Percentiles rank a stretch among this genome's conserved stretches.
Evolutionary conservation across 2,329 filamentous ascomycete genomes (phyloP).

Genomic region (Fusarium verrucosum): DNA sequence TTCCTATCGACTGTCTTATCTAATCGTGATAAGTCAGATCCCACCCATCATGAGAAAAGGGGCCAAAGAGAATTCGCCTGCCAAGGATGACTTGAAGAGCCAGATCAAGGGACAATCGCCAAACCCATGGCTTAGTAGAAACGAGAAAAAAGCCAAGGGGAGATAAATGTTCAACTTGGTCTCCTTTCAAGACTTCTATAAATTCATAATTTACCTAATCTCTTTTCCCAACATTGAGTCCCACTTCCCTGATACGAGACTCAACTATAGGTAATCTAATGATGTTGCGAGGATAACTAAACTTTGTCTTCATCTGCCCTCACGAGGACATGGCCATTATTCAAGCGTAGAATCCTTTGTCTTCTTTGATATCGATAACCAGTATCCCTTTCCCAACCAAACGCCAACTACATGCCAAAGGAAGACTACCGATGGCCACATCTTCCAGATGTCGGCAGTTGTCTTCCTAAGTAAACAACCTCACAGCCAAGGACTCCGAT

Average conservation of each 20-base stretch:
- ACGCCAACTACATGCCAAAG: constrained; percentile 37
- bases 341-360: neutral
- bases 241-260: neutral
- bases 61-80: too few relatives aligned
- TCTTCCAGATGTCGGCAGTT: constrained; percentile 5
- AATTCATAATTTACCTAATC: neutral
- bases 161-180: neutral
- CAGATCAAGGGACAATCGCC: neutral
- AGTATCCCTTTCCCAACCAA: constrained; percentile 30
- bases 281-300: neutral
- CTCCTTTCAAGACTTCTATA: neutral
- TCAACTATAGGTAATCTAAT: neutral
- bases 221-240: neutral
- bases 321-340: neutral
- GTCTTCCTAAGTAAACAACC: neutral
- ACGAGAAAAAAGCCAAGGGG: neutral
- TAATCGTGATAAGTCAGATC: neutral
- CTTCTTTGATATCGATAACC: constrained; percentile 18
- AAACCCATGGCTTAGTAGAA: neutral
- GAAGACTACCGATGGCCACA: constrained; percentile 1
- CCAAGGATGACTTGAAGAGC: neutral
- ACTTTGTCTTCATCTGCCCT: neutral
- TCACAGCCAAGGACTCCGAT: constrained; percentile 10
- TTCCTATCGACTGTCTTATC: too few relatives aligned
- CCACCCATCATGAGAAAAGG: neutral